These are phyloP conservation scores for Pouteria glomerata DNA, from an alignment of 148 eudicot species.

Conservation along the genomic window DNA sequence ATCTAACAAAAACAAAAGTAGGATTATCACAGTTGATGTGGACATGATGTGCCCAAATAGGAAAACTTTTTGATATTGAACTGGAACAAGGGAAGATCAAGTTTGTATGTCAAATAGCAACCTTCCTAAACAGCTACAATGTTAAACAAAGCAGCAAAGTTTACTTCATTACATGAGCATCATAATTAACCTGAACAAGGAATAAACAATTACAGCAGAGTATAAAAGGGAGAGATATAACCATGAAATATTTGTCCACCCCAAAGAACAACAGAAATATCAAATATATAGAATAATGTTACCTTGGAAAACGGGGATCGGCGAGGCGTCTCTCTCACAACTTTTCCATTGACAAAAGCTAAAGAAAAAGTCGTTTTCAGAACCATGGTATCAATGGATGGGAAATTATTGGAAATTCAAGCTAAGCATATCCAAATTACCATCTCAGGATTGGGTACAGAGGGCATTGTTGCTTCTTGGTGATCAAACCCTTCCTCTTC, in stretches of 20 bases:
- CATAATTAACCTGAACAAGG: background rate
- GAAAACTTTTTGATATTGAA: background rate
- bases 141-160: background rate
- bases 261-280: background rate
- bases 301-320: constrained; percentile 97
- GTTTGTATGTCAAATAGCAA: background rate
- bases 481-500: constrained; percentile 68
- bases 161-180: background rate
- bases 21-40: background rate
- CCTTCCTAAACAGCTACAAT: background rate
- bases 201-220: too few relatives aligned
- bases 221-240: background rate
- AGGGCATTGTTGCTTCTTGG: constrained; percentile 61
- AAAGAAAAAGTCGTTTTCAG: constrained; percentile 9
- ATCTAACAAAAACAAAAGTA: background rate
- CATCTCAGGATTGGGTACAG: constrained; percentile 61
- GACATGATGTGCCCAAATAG: background rate
- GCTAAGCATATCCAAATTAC: constrained; percentile 29
- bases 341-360: constrained; percentile 91
- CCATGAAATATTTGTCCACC: background rate
- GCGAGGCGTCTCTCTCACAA: constrained; percentile 70
- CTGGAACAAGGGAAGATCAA: background rate
- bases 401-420: constrained; percentile 4
- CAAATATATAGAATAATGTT: background rate
- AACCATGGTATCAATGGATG: background rate